Conservation (phyloP, 2,329 filamentous ascomycete species). For the Penicillium sumatraense region DNA sequence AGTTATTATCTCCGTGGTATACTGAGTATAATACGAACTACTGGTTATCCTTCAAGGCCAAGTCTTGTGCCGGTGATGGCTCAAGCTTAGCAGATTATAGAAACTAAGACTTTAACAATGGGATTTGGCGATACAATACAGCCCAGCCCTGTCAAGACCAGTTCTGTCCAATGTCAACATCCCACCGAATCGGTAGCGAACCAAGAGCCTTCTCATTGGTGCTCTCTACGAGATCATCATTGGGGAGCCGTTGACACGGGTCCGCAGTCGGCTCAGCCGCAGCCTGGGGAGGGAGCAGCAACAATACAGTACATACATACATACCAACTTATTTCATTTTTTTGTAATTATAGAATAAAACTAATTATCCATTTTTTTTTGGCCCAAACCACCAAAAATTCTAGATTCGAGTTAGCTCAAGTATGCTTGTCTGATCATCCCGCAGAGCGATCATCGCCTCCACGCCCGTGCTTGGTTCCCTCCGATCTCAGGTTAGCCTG, state of each 20-base stretch:
- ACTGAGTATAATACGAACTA: no score
- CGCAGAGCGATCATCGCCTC: conserved; percentile 27
- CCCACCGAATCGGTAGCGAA: conserved; percentile 10
- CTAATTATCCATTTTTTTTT: conserved; percentile 15
- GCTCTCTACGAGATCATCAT: conserved; percentile 1
- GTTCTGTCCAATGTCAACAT: not conserved
- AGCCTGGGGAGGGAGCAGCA: not conserved
- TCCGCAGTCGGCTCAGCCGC: conserved; percentile 3
- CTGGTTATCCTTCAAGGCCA: no score
- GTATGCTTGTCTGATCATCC: conserved; percentile 29
- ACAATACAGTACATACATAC: not conserved
- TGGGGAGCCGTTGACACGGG: conserved; percentile 5
- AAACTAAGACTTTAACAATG: not conserved
- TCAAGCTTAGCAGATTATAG: no score
- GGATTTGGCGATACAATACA: not conserved
- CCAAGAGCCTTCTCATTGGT: not conserved
- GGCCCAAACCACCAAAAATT: no score
- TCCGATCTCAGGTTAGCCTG: conserved; percentile 25
- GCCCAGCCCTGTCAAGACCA: no score
- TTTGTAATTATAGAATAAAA: not conserved
- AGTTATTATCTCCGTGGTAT: no score
- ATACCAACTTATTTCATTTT: no score
- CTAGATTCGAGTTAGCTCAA: conserved; percentile 12
- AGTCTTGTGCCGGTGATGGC: no score
- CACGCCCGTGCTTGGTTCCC: conserved; percentile 26